These are phyloP conservation scores for Nemania sp. DNA, from an alignment of 2,329 filamentous ascomycete species.

Conservation along the genomic window DNA sequence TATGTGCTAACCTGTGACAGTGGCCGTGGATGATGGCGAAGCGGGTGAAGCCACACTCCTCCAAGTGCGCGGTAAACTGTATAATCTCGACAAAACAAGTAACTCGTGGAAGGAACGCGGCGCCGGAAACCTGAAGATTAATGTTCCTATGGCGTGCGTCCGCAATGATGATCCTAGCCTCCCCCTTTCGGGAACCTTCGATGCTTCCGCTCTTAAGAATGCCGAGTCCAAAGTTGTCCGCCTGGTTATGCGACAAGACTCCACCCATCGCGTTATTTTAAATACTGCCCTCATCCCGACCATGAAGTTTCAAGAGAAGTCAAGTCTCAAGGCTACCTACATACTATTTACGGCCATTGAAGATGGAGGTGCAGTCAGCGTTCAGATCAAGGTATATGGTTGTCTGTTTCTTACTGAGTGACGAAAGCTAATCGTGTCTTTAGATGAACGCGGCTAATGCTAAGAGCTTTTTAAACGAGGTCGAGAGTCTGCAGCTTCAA, in stretches of 20 bases:
- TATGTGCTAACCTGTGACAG: slow-evolving; percentile 46
- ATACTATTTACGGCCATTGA: slow-evolving; percentile 70
- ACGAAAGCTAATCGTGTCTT: not conserved
- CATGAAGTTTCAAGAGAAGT: slow-evolving; percentile 79
- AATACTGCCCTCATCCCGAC: slow-evolving; percentile 81
- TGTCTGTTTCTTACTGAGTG: not conserved
- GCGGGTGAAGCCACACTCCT: slow-evolving; percentile 78
- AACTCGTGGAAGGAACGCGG: slow-evolving; percentile 90
- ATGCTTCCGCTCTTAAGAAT: slow-evolving; percentile 56
- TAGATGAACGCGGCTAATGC: slow-evolving; percentile 60
- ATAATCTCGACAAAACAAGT: slow-evolving; percentile 70
- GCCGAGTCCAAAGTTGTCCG: slow-evolving; percentile 63
- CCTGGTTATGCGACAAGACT: slow-evolving; percentile 89
- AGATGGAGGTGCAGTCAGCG: slow-evolving; percentile 58
- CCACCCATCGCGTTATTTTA: slow-evolving; percentile 82
- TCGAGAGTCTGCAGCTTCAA: slow-evolving; percentile 56
- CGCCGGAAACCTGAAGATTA: slow-evolving; percentile 81
- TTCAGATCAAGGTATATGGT: slow-evolving; percentile 63
- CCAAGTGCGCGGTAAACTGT: slow-evolving; percentile 81
- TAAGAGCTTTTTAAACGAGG: slow-evolving; percentile 56
- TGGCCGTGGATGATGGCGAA: slow-evolving; percentile 81
- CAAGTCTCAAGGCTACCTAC: slow-evolving; percentile 70
- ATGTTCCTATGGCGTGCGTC: slow-evolving; percentile 65
- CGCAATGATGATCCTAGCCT: slow-evolving; percentile 57
- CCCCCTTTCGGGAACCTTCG: slow-evolving; percentile 58